These are phyloP conservation scores for Posidonia oceanica DNA, from an alignment of 116 monocot species.

Conservation along the genomic window DNA sequence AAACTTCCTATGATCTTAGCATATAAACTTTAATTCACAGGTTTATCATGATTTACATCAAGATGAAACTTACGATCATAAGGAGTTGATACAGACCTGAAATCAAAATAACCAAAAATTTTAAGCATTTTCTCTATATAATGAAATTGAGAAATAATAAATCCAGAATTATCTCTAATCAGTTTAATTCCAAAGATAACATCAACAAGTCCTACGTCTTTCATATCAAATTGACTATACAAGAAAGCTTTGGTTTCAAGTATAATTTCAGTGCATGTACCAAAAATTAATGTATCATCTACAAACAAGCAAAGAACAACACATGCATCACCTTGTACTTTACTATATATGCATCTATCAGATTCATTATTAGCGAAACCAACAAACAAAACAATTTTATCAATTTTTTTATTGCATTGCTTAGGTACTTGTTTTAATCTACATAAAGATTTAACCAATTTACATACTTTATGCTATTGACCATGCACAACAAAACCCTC, in stretches of 20 bases:
- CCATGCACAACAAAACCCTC: slow-evolving; percentile 1
- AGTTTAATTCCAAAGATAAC: slow-evolving; percentile 3
- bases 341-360: slow-evolving; percentile 7
- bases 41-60: not conserved
- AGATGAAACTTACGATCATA: slow-evolving; percentile 10
- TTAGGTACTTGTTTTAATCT: slow-evolving; percentile 8
- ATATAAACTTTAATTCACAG: not conserved
- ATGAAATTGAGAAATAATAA: not conserved
- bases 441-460: slow-evolving; percentile 7
- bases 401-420: not conserved
- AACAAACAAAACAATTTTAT: not conserved
- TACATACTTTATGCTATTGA: slow-evolving; percentile 7
- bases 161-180: not conserved
- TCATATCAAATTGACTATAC: slow-evolving; percentile 3
- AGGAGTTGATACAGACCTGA: not conserved
- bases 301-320: not conserved
- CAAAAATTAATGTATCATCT: slow-evolving; percentile 5
- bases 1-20: slow-evolving; percentile 6
- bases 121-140: not conserved
- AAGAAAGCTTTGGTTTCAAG: not conserved
- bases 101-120: slow-evolving; percentile 4
- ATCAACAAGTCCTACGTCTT: not conserved
- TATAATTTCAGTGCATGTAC: not conserved
- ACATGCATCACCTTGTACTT: not conserved
- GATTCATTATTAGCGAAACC: not conserved